These are phyloP conservation scores for Didymella segeticola DNA, from an alignment of 2,329 filamentous ascomycete genomes.

Conservation along the genomic window DNA sequence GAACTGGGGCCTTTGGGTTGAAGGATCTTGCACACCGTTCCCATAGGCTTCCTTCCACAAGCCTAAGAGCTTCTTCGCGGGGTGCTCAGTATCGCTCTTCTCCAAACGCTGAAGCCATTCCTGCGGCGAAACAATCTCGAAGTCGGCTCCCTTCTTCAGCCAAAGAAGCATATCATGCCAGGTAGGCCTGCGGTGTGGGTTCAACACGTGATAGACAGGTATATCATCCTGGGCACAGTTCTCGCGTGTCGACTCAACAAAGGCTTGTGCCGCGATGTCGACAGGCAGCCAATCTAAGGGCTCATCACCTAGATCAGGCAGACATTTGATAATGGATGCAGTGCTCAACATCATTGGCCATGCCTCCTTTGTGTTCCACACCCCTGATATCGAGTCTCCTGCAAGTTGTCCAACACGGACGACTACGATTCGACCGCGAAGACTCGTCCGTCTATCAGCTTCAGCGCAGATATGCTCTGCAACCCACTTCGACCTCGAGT, in stretches of 20 bases:
- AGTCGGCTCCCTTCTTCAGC: slow-evolving; percentile 48
- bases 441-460: slow-evolving; percentile 42
- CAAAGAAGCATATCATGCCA: slow-evolving; percentile 58
- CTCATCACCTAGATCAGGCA: slow-evolving; percentile 39
- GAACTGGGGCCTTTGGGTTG: slow-evolving; percentile 35
- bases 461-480: slow-evolving; percentile 61
- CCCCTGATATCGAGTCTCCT: slow-evolving; percentile 38
- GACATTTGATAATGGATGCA: slow-evolving; percentile 32
- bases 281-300: slow-evolving; percentile 45
- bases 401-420: slow-evolving; percentile 53
- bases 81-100: slow-evolving; percentile 46
- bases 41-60: slow-evolving; percentile 58
- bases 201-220: slow-evolving; percentile 59
- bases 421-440: slow-evolving; percentile 38
- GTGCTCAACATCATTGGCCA: slow-evolving; percentile 49
- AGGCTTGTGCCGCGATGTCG: slow-evolving; percentile 56
- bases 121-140: slow-evolving; percentile 51
- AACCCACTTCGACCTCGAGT: slow-evolving; percentile 63
- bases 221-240: slow-evolving; percentile 12
- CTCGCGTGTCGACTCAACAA: slow-evolving; percentile 47
- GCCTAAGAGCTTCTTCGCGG: slow-evolving; percentile 56
- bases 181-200: slow-evolving; percentile 51
- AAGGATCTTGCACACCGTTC: slow-evolving; percentile 2
- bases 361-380: slow-evolving; percentile 44
- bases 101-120: slow-evolving; percentile 55